phyloP scores from a whole-genome alignment of 257 asterid species.

The Solanum arcanum region DNA sequence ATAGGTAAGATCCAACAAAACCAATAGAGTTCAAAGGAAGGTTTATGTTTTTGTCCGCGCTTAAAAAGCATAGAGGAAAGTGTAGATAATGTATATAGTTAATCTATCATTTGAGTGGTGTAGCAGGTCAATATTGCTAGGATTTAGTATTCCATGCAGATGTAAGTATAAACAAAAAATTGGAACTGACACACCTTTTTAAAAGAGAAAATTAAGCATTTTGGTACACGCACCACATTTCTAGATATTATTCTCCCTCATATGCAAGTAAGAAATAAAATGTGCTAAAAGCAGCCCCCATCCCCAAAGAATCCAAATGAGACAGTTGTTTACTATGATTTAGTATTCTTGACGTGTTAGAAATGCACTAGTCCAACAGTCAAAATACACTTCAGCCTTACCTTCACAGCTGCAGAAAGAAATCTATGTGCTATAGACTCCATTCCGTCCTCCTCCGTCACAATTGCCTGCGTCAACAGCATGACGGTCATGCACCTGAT shows the following conservation, averaged over 20 bases:
- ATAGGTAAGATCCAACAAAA: background rate
- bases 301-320: background rate
- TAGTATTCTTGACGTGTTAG: background rate
- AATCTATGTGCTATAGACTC: conserved; percentile 92
- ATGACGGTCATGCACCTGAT: background rate
- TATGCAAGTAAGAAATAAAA: background rate
- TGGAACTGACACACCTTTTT: background rate
- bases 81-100: background rate
- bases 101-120: background rate
- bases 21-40: background rate
- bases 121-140: background rate
- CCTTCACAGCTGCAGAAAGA: conserved; percentile 97
- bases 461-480: conserved; percentile 61
- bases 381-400: conserved; percentile 7
- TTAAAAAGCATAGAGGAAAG: background rate
- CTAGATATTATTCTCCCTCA: background rate
- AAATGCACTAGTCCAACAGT: background rate
- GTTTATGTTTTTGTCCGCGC: background rate
- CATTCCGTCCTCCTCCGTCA: conserved; percentile 92
- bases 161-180: background rate
- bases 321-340: background rate
- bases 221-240: background rate
- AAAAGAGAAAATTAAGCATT: background rate
- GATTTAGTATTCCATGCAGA: background rate
- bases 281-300: background rate